Base-by-base conservation (phyloP, 352 stramenopile species). In the Bremia lactucae region DNA sequence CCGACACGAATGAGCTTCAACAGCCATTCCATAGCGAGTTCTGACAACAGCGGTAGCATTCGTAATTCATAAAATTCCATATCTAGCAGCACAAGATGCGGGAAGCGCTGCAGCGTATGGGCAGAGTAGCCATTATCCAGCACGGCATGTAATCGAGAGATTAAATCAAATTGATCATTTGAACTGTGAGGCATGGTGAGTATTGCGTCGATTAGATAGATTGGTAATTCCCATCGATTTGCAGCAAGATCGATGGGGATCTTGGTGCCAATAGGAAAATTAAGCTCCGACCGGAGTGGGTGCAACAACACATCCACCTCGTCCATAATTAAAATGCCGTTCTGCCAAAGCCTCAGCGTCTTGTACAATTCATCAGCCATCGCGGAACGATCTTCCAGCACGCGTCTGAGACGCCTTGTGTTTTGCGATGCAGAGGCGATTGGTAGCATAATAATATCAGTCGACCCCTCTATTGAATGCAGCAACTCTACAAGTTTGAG, bases 51-150 rank as follows among this genome's bases (percentile, higher is more conserved):
- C 10, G 90, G 92, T 49, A 97, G 81, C 49, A 99, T 82, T 25
- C 88, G 63, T 10, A 59, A 55, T 46, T 95, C 75, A 55, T 99
- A 99, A 46, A 97, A 99, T 10, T 87, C 72, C 59, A 86, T 84
- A 54, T 97, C 93, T n/a, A 99, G 63, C 10, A 99, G 60, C 29
- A 98, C 94, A 39, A 99, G 64, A 62, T 99, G 96, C 9, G 96
- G 96, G 42, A 96, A 98, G 36, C 90, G 77, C 59, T 99, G 96
- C 13, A 99, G 65, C 10, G 93, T 83, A 45, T 98, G 96, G 25
- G 71, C 65, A 28, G 59, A 49, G 41, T 98, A 97, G 5, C 96
- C 96, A 21, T 96, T 71, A 26, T 84, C 65, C 29, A 98, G 65
- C 2, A 92, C 83, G 10, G 85, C 62, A 23, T 98, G 79, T n/a